Conservation (phyloP, 495 filamentous ascomycete species). For the Aspergillus avenaceus region DNA sequence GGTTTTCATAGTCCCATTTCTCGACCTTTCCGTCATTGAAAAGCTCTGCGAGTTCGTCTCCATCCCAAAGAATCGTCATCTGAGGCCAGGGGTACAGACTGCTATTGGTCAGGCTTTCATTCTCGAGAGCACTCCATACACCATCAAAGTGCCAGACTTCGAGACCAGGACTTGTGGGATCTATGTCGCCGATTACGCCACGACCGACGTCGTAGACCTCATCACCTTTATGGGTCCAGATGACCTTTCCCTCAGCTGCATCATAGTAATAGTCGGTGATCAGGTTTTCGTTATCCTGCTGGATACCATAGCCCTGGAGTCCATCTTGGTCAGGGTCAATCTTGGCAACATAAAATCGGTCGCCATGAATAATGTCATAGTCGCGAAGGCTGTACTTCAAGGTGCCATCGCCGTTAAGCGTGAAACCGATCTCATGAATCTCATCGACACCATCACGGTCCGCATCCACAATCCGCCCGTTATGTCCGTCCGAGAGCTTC, state of each 20-base stretch:
- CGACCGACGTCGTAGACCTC: conserved; percentile 3
- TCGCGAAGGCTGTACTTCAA: neutral
- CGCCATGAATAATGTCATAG: conserved; percentile 1
- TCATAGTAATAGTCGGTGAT: conserved; percentile 8
- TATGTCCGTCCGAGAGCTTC: conserved; percentile 1
- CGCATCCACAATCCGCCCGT: conserved; percentile 7
- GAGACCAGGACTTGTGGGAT: neutral
- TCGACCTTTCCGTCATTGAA: neutral
- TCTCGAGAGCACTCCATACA: neutral
- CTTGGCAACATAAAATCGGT: conserved; percentile 2
- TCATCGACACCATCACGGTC: conserved; percentile 7
- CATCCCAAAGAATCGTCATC: neutral
- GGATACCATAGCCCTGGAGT: conserved; percentile 4
- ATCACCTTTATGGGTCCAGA: conserved; percentile 1
- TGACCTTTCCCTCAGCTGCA: neutral
- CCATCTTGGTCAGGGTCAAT: conserved; percentile 4
- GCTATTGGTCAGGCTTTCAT: neutral
- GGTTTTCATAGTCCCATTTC: conserved; percentile 4
- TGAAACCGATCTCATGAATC: conserved; percentile 6
- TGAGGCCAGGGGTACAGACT: conserved; percentile 2
- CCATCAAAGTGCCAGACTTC: conserved; percentile 4
- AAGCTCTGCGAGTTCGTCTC: conserved; percentile 1
- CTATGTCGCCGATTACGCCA: conserved; percentile 2
- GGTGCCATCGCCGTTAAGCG: conserved; percentile 3
- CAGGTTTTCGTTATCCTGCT: neutral